phyloP scores from a whole-genome alignment of 2,329 filamentous ascomycete species.

The Botryotinia convoluta region DNA sequence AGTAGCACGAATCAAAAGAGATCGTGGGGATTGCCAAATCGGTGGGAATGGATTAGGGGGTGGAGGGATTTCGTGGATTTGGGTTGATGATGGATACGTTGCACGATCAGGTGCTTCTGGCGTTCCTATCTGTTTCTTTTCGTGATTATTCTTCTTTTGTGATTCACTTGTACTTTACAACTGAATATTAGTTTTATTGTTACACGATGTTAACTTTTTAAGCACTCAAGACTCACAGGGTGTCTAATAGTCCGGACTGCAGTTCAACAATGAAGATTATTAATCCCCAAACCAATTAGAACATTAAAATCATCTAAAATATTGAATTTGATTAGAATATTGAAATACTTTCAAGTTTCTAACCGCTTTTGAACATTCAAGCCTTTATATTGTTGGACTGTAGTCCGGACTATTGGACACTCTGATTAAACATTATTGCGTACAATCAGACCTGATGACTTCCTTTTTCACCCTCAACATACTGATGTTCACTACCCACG shows the following conservation, averaged over 20 bases:
- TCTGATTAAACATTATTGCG: neutral
- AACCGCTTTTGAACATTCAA: too few species aligned
- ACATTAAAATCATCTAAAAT: too few species aligned
- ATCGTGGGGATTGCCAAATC: neutral
- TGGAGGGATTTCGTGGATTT: slow-evolving; percentile 4
- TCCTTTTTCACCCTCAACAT: neutral
- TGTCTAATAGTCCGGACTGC: too few species aligned
- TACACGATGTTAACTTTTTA: neutral
- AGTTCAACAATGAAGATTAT: too few species aligned
- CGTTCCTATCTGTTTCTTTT: neutral
- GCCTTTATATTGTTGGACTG: too few species aligned
- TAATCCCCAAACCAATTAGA: too few species aligned
- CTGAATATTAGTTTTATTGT: neutral
- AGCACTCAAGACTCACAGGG: too few species aligned
- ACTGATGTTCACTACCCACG: neutral
- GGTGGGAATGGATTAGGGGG: neutral
- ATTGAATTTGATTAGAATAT: too few species aligned
- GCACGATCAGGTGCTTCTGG: neutral
- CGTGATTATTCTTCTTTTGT: accelerated
- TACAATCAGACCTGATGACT: neutral
- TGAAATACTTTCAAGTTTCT: too few species aligned
- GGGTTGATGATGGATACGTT: neutral
- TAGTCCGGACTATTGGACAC: too few species aligned
- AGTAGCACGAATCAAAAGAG: neutral
- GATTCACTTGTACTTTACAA: neutral